Evolutionary conservation across 345 rosid species (phyloP).

Genomic region (Firmiana major): DNA sequence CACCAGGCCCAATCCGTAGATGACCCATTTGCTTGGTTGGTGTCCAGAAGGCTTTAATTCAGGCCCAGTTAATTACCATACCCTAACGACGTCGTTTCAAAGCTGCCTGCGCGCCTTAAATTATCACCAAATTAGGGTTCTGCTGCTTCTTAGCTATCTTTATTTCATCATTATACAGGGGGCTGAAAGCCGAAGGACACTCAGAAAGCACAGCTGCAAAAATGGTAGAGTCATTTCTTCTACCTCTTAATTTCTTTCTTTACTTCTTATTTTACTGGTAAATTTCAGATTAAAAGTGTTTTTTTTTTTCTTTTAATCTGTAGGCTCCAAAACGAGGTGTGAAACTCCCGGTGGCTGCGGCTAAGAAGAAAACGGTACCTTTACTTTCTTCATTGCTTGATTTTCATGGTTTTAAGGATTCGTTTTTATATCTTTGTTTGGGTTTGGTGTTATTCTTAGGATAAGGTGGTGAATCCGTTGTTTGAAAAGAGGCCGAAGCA

Average conservation of each 20-base stretch:
- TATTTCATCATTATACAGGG: background rate
- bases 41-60: no score
- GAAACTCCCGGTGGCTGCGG: slow-evolving; percentile 28
- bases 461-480: slow-evolving; percentile 62
- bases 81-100: background rate
- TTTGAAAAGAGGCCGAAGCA: slow-evolving; percentile 84
- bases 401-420: background rate
- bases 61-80: no score
- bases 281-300: background rate
- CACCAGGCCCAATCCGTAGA: no score
- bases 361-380: slow-evolving; percentile 54
- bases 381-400: background rate
- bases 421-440: background rate
- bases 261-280: background rate
- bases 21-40: background rate
- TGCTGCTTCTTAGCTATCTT: background rate
- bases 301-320: background rate
- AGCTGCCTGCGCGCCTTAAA: background rate
- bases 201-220: background rate
- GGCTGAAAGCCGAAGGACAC: background rate
- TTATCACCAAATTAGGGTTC: background rate
- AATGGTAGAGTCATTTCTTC: background rate
- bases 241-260: background rate
- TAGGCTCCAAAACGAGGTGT: slow-evolving; percentile 56
- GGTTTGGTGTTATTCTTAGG: slow-evolving; percentile 26